phyloP scores from a whole-genome alignment of 2,329 filamentous ascomycete genomes.

The Phialophora verrucosa region DNA sequence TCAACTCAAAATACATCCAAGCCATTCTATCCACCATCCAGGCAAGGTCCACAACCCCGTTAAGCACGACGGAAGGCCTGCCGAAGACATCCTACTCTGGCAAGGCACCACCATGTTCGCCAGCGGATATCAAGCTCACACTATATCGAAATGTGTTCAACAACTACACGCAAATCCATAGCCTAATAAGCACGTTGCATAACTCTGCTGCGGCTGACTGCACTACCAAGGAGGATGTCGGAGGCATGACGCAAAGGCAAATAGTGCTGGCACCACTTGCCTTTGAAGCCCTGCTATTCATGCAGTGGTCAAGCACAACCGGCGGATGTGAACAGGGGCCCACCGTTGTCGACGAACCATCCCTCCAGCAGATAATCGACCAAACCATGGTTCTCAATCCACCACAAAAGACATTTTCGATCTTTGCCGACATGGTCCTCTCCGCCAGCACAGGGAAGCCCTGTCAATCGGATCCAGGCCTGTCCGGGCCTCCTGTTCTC shows the following conservation, averaged over 20 bases:
- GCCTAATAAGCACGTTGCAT: constrained; percentile 10
- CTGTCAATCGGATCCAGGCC: neutral
- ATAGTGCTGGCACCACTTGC: constrained; percentile 32
- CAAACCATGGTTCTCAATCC: constrained; percentile 40
- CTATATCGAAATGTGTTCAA: constrained; percentile 33
- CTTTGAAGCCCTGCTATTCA: constrained; percentile 38
- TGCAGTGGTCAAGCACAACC: constrained; percentile 4
- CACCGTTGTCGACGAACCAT: constrained; percentile 57
- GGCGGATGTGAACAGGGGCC: neutral
- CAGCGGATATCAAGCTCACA: constrained; percentile 24
- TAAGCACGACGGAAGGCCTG: constrained; percentile 32
- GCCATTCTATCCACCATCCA: constrained; percentile 32
- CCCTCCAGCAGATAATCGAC: constrained; percentile 59
- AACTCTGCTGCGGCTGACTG: neutral
- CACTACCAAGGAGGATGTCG: neutral
- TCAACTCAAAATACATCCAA: constrained; percentile 28
- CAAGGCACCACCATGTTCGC: constrained; percentile 21
- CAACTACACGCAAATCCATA: constrained; percentile 23
- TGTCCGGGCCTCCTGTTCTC: neutral
- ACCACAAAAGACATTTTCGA: constrained; percentile 59
- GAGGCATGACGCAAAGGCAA: constrained; percentile 24
- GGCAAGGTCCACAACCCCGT: constrained; percentile 25
- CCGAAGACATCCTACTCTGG: constrained; percentile 33
- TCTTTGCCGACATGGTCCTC: constrained; percentile 70
- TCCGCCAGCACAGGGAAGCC: constrained; percentile 15